Base-by-base conservation (phyloP, 805 yeast species). In the Saccharomyces kudriavzevii region DNA sequence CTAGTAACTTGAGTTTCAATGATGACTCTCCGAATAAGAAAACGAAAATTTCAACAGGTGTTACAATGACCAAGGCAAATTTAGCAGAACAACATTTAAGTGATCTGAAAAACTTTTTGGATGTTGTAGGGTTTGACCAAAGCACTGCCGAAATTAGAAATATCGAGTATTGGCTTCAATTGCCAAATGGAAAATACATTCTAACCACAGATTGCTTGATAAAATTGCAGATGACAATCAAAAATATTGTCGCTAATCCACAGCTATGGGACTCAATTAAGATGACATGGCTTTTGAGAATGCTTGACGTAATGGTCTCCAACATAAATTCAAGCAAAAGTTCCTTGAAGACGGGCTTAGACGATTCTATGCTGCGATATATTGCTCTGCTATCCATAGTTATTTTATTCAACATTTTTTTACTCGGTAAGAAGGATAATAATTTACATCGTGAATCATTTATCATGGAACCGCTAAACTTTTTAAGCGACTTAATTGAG, bases 381-480 rank as follows among this genome's bases (percentile, higher is more conserved):
- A 65, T 65, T 47, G 70, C 73, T 5, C 59, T 70, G 25, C 30
- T 57, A 40, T 73, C 80, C 1, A 64, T 75, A 1, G 64, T 70
- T 2, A 56, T 76, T 3, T 64, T 79, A 4, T 64, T 82, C 48
- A 57, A 66, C 3, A 67, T 79, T 1, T 70, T 82, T 52, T 72
- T 73, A 28, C 60, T 78, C 14, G 68, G 70, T 35, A 60, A 74
- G 45, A 55, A 62, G 2, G 82, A 80, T 50, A 77, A 76, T 54
- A 68, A 66, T 43, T 59, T 84, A 3, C 74, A 75, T 52, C 56
- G 77, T 26, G 84, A 81, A 40, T 71, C 70, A 4, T 76, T 74
- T 58, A 57, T 82, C 14, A 58, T 61, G 3, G 68, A 73, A 2
- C 72, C 78, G 0, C 59, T 81, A 0, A 70, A 73, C 0, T 75